These are phyloP conservation scores for Fraxinus dipetala DNA, from an alignment of 305 asterid genomes.

Conservation along the genomic window DNA sequence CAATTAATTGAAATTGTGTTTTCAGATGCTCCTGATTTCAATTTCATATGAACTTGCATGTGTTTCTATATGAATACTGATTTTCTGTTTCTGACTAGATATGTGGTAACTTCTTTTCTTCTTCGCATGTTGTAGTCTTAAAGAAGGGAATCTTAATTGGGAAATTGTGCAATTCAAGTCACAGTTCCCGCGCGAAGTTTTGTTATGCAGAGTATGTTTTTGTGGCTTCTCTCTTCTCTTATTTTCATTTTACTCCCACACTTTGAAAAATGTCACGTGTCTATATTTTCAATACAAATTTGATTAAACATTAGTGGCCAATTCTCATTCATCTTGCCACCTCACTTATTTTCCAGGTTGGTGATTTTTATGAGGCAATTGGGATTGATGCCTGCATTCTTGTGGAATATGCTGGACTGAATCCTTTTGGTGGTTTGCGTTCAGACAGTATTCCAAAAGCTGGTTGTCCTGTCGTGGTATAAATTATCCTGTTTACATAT, in stretches of 20 bases:
- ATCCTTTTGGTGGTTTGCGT: constrained; percentile 95
- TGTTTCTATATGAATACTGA: background rate
- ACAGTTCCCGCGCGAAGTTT: constrained; percentile 89
- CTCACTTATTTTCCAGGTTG: constrained; percentile 56
- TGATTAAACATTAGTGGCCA: constrained; percentile 8
- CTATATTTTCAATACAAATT: background rate
- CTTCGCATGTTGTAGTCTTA: constrained; percentile 51
- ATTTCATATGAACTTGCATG: constrained; percentile 14
- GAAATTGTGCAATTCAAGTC: constrained; percentile 94
- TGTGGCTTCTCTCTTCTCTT: constrained; percentile 14
- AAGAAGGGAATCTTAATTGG: constrained; percentile 94
- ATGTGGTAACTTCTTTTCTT: constrained; percentile 20
- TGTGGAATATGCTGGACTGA: constrained; percentile 96
- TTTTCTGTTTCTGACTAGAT: constrained; percentile 10
- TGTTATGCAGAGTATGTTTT: constrained; percentile 77
- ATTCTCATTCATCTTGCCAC: constrained; percentile 20
- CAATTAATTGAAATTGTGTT: background rate
- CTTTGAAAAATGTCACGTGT: background rate
- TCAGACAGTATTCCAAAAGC: constrained; percentile 93
- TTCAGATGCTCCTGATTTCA: constrained; percentile 9
- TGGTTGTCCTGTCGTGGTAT: constrained; percentile 98
- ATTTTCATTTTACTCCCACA: constrained; percentile 22
- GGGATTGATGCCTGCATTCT: constrained; percentile 97
- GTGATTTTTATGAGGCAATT: constrained; percentile 93
- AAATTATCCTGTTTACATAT: constrained; percentile 17